These are phyloP conservation scores for Ceriops tagal DNA, from an alignment of 345 rosid species.

Conservation along the genomic window DNA sequence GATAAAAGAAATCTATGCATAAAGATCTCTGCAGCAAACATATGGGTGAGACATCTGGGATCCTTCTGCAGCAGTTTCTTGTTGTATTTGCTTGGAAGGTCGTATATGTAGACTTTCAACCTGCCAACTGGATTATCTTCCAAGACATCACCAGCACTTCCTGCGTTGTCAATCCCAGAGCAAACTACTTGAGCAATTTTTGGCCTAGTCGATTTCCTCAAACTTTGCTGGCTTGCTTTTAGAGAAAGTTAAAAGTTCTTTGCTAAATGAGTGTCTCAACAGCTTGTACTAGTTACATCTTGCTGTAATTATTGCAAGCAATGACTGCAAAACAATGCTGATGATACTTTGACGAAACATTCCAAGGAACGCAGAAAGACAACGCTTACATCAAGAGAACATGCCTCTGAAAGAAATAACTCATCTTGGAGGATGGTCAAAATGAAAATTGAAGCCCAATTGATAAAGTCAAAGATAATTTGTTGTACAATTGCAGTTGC, in stretches of 20 bases:
- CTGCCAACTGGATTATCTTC: slow-evolving; percentile 94
- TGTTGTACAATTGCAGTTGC: not conserved
- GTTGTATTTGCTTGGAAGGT: slow-evolving; percentile 93
- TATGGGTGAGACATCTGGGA: slow-evolving; percentile 88
- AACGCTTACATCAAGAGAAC: not conserved
- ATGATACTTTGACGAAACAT: not conserved
- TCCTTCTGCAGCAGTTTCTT: slow-evolving; percentile 88
- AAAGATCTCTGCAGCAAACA: slow-evolving; percentile 95
- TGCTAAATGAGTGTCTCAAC: too few species aligned
- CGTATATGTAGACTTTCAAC: slow-evolving; percentile 82
- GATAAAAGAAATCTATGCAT: slow-evolving; percentile 92
- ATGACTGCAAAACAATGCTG: too few species aligned
- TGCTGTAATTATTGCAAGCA: too few species aligned
- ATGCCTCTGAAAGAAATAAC: not conserved
- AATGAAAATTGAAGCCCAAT: not conserved
- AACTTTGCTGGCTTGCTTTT: not conserved
- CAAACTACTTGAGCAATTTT: not conserved
- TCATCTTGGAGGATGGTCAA: not conserved
- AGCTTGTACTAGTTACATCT: too few species aligned
- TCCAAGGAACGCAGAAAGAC: not conserved
- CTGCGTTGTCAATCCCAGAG: slow-evolving; percentile 34
- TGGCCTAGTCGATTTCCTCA: not conserved
- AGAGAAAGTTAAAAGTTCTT: not conserved
- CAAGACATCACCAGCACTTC: slow-evolving; percentile 95
- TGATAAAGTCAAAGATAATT: not conserved